A percentile compares a stretch with the other conserved stretches of the same genome.
These are phyloP conservation scores for Vitis hybrid DNA, from an alignment of 177 flowering plant genomes.

Conservation along the genomic window DNA sequence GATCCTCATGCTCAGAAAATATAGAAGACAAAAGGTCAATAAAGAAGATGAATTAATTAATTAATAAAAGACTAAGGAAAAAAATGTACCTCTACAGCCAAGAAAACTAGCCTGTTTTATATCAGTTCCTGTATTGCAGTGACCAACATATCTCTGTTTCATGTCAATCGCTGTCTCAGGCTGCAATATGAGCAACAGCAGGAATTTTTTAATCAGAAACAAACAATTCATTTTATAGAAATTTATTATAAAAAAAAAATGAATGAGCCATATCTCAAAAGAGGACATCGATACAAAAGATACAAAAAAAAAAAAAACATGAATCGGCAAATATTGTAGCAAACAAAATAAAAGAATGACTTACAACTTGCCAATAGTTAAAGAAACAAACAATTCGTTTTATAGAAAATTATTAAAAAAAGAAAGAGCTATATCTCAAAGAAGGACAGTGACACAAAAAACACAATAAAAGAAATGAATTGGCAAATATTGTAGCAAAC, in stretches of 20 bases:
- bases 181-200: slow-evolving; percentile 36
- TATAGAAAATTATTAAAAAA: no score
- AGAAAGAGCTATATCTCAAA: no score
- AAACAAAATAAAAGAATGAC: no score
- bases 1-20: background rate
- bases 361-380: background rate
- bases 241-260: background rate
- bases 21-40: background rate
- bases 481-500: no score
- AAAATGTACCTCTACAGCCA: slow-evolving; percentile 70
- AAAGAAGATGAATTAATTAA: background rate
- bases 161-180: slow-evolving; percentile 77
- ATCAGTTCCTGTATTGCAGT: slow-evolving; percentile 94
- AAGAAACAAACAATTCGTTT: background rate
- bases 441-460: no score
- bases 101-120: slow-evolving; percentile 97
- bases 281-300: no score
- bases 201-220: background rate
- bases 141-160: slow-evolving; percentile 92
- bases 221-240: background rate
- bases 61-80: background rate
- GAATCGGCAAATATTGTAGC: no score
- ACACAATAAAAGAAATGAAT: no score
- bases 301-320: no score
- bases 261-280: no score